Evolutionary conservation across 148 eudicot species (phyloP).

Genomic region (Cornus suecica): DNA sequence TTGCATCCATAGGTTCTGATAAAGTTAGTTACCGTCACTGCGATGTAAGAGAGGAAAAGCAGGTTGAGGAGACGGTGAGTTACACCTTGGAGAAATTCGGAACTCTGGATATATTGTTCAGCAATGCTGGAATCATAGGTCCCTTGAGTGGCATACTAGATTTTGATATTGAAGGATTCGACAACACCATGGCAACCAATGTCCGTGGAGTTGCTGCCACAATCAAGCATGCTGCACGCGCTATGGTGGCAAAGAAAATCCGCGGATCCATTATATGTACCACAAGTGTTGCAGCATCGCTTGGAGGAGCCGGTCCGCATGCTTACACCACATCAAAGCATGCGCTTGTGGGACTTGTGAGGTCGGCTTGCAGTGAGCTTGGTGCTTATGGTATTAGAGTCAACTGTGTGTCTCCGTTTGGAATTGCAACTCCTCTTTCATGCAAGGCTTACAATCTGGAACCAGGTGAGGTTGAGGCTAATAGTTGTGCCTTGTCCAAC

Average conservation of each 20-base stretch:
- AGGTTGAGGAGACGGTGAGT: conserved; percentile 39
- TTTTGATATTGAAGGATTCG: conserved; percentile 40
- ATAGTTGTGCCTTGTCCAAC: conserved; percentile 25
- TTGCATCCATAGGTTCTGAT: conserved; percentile 22
- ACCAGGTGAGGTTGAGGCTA: conserved; percentile 40
- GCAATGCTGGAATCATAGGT: conserved; percentile 66
- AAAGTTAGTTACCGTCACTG: conserved; percentile 46
- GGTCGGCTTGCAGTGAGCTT: conserved; percentile 62
- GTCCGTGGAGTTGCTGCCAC: conserved; percentile 58
- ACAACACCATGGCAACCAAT: conserved; percentile 48
- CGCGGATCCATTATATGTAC: conserved; percentile 71
- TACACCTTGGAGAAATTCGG: conserved; percentile 39
- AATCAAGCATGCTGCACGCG: conserved; percentile 56
- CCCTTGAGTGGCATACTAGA: conserved; percentile 43
- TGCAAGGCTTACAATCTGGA: conserved; percentile 43
- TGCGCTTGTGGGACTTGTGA: conserved; percentile 66
- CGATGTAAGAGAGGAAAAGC: conserved; percentile 54
- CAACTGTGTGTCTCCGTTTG: conserved; percentile 72
- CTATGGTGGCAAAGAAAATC: conserved; percentile 46
- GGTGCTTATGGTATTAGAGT: conserved; percentile 74
- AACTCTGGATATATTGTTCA: conserved; percentile 45
- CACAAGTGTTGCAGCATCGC: conserved; percentile 42
- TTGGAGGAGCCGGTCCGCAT: conserved; percentile 61
- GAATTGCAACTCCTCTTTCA: conserved; percentile 69
- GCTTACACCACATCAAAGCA: conserved; percentile 66